These are phyloP conservation scores for Apiotrichum akiyoshidainum DNA, from an alignment of 1,284 basidiomycete species.

Conservation along the genomic window DNA sequence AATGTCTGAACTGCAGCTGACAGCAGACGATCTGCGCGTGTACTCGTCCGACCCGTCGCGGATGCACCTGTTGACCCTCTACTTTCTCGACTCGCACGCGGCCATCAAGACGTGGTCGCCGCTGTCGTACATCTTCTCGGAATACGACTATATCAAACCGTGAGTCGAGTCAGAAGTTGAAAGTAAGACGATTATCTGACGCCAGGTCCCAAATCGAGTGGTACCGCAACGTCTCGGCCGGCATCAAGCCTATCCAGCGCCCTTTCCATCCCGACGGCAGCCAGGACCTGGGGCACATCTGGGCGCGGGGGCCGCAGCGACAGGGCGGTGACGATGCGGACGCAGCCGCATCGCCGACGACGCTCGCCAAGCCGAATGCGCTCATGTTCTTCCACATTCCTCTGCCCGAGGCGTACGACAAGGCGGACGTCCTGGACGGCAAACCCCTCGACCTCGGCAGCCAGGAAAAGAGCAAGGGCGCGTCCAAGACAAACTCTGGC, in stretches of 20 bases:
- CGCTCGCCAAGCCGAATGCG: slow-evolving; percentile 82
- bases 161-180: slow-evolving; percentile 21
- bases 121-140: slow-evolving; percentile 28
- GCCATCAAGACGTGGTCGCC: slow-evolving; percentile 60
- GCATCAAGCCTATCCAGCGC: slow-evolving; percentile 68
- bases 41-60: slow-evolving; percentile 61
- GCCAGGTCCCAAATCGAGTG: slow-evolving; percentile 69
- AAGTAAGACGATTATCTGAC: slow-evolving; percentile 5
- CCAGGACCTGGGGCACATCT: slow-evolving; percentile 64
- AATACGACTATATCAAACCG: slow-evolving; percentile 74
- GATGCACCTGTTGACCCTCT: slow-evolving; percentile 80
- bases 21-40: slow-evolving; percentile 51
- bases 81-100: slow-evolving; percentile 86
- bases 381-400: slow-evolving; percentile 96
- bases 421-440: slow-evolving; percentile 9
- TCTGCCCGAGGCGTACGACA: slow-evolving; percentile 58
- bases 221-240: slow-evolving; percentile 73
- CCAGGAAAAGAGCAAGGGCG: slow-evolving; percentile 56
- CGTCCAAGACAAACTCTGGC: slow-evolving; percentile 67
- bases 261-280: slow-evolving; percentile 73
- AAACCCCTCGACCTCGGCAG: slow-evolving; percentile 64
- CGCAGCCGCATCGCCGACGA: slow-evolving; percentile 34
- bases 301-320: slow-evolving; percentile 45
- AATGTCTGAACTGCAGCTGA: slow-evolving; percentile 46
- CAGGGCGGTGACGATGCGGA: slow-evolving; percentile 6